These are phyloP conservation scores for Trichosanthes cucumerina DNA, from an alignment of 306 rosid species.

Conservation along the genomic window DNA sequence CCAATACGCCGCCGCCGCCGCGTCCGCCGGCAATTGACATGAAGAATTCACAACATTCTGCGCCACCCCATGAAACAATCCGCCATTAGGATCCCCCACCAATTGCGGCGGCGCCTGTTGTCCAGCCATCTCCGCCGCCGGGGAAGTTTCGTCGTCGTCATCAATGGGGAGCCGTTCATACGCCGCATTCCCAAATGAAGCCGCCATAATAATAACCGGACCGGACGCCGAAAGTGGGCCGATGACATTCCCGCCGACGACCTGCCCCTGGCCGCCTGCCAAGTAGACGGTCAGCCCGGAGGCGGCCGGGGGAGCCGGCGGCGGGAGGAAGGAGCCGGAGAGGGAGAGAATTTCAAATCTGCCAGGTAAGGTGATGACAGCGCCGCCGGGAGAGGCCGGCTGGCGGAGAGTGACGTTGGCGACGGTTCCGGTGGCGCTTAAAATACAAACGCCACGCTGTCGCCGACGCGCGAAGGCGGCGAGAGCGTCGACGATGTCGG, in stretches of 20 bases:
- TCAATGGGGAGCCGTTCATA: constrained; percentile 86
- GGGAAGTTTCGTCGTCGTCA: constrained; percentile 52
- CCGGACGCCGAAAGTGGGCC: constrained; percentile 70
- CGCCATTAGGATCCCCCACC: constrained; percentile 40
- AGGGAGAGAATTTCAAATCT: constrained; percentile 78
- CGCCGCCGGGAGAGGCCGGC: constrained; percentile 76
- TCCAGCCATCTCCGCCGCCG: constrained; percentile 23
- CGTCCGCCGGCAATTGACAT: constrained; percentile 60
- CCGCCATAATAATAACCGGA: constrained; percentile 81
- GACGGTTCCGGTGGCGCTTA: constrained; percentile 80
- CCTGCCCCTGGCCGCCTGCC: constrained; percentile 94
- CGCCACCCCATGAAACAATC: constrained; percentile 60
- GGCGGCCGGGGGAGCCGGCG: constrained; percentile 76
- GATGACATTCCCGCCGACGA: constrained; percentile 70
- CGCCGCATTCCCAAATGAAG: constrained; percentile 92
- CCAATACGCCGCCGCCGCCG: constrained; percentile 38
- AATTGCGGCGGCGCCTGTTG: constrained; percentile 35
- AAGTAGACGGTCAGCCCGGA: constrained; percentile 70
- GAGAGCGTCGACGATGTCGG: constrained; percentile 72
- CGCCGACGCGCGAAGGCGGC: constrained; percentile 64
- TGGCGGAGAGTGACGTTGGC: constrained; percentile 78
- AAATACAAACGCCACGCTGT: constrained; percentile 74
- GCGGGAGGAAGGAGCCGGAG: constrained; percentile 75
- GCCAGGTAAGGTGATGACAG: constrained; percentile 74
- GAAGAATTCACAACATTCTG: constrained; percentile 70